Evolutionary conservation across 2,329 filamentous ascomycete genomes (phyloP).

Genomic region (Aspergillus thermomutatus): DNA sequence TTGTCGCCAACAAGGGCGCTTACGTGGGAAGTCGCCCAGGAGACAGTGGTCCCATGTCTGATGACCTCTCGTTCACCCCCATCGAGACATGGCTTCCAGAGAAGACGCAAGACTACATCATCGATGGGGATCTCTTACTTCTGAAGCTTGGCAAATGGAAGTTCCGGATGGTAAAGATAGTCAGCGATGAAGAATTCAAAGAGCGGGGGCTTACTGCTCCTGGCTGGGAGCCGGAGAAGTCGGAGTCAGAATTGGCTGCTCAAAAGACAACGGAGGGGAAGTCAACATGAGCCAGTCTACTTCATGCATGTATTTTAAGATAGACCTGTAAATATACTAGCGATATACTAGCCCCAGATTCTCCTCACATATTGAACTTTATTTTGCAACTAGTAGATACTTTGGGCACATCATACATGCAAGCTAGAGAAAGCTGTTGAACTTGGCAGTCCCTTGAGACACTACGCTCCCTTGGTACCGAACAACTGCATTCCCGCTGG

Average conservation of each 20-base stretch:
- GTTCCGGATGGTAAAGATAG: conserved; percentile 54
- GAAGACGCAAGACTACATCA: conserved; percentile 47
- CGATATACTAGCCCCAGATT: background rate
- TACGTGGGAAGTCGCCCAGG: conserved; percentile 46
- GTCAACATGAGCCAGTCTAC: background rate
- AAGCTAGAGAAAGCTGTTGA: background rate
- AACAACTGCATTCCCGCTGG: background rate
- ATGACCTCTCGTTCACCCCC: conserved; percentile 49
- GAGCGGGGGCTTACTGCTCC: conserved; percentile 45
- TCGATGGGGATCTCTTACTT: conserved; percentile 52
- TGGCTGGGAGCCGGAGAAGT: conserved; percentile 45
- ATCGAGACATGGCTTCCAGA: conserved; percentile 43
- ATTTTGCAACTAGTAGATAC: background rate
- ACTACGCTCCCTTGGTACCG: background rate
- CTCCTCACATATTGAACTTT: background rate
- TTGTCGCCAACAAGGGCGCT: conserved; percentile 49
- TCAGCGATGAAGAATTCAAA: conserved; percentile 53
- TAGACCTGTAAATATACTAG: background rate
- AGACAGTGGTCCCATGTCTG: conserved; percentile 39
- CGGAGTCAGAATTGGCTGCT: background rate
- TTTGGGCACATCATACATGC: background rate
- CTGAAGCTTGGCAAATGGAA: conserved; percentile 60
- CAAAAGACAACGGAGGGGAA: background rate
- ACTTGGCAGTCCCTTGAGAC: background rate
- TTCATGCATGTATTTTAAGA: conserved; percentile 2